Conservation (phyloP, 345 rosid genomes). For the Aurinia saxatilis region DNA sequence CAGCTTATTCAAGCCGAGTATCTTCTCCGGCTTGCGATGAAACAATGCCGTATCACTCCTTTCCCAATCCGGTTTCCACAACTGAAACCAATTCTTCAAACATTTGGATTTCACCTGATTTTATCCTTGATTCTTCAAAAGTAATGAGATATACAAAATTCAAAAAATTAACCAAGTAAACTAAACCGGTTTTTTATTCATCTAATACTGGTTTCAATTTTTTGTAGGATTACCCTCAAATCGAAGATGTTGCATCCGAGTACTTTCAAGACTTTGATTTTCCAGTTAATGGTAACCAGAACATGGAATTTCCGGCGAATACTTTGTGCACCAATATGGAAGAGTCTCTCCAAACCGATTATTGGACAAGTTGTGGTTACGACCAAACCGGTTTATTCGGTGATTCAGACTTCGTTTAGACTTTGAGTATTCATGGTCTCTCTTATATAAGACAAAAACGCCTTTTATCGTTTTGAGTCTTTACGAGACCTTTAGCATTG, state of each 20-base stretch:
- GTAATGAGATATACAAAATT: conserved; percentile 25
- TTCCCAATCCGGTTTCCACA: conserved; percentile 19
- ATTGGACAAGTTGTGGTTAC: conserved; percentile 39
- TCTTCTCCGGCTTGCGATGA: conserved; percentile 38
- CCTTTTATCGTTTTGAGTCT: conserved; percentile 20
- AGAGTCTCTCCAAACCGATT: conserved; percentile 29
- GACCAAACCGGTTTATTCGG: conserved; percentile 27
- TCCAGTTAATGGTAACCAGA: conserved; percentile 14
- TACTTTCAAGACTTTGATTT: conserved; percentile 35
- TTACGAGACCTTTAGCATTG: neutral
- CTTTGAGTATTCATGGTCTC: neutral
- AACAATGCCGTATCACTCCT: conserved; percentile 13
- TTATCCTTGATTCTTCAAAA: conserved; percentile 83
- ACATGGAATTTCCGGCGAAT: conserved; percentile 35
- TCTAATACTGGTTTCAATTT: neutral
- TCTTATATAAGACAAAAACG: conserved; percentile 16
- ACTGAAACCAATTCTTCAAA: conserved; percentile 29
- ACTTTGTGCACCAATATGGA: conserved; percentile 32
- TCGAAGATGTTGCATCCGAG: conserved; percentile 31
- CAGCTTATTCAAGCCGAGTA: conserved; percentile 41
- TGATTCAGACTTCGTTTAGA: conserved; percentile 5
- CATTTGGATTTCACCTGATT: conserved; percentile 65
- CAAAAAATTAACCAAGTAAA: neutral
- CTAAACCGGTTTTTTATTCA: neutral
- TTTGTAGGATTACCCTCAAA: conserved; percentile 54